Evolutionary conservation across 106 monocot genomes (phyloP).

Genomic region (Amphibolis antarctica): DNA sequence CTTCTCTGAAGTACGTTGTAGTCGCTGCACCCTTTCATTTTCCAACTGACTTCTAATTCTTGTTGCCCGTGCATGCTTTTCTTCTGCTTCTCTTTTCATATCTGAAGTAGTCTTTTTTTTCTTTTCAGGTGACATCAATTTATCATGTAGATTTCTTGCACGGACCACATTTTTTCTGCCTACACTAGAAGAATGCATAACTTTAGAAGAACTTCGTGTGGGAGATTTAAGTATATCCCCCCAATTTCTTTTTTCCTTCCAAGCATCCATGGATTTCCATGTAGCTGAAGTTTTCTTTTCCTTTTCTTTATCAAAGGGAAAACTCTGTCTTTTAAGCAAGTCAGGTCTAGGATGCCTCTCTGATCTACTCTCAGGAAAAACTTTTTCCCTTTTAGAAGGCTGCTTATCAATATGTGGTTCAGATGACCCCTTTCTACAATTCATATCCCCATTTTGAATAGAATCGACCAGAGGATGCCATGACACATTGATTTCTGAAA

Average conservation of each 20-base stretch:
- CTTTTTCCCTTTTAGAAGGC: slow-evolving; percentile 33
- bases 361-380: slow-evolving; percentile 28
- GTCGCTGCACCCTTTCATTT: slow-evolving; percentile 78
- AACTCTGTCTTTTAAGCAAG: slow-evolving; percentile 24
- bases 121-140: slow-evolving; percentile 94
- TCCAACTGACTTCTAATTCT: slow-evolving; percentile 86
- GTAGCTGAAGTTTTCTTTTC: slow-evolving; percentile 37
- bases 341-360: slow-evolving; percentile 38
- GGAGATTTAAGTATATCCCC: slow-evolving; percentile 92
- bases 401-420: slow-evolving; percentile 49
- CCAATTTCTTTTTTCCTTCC: slow-evolving; percentile 98
- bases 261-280: slow-evolving; percentile 93
- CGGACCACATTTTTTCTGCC: slow-evolving; percentile 69
- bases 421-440: slow-evolving; percentile 28
- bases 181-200: slow-evolving; percentile 55
- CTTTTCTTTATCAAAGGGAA: slow-evolving; percentile 35
- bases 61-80: slow-evolving; percentile 86
- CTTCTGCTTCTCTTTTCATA: slow-evolving; percentile 84
- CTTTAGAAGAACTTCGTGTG: slow-evolving; percentile 35
- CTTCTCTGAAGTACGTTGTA: slow-evolving; percentile 88
- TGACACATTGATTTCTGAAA: background rate
- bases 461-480: background rate
- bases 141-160: slow-evolving; percentile 65
- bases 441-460: slow-evolving; percentile 9
- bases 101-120: slow-evolving; percentile 77